These are phyloP conservation scores for Pythium angustatum DNA, from an alignment of 352 stramenopile species.

Conservation along the genomic window DNA sequence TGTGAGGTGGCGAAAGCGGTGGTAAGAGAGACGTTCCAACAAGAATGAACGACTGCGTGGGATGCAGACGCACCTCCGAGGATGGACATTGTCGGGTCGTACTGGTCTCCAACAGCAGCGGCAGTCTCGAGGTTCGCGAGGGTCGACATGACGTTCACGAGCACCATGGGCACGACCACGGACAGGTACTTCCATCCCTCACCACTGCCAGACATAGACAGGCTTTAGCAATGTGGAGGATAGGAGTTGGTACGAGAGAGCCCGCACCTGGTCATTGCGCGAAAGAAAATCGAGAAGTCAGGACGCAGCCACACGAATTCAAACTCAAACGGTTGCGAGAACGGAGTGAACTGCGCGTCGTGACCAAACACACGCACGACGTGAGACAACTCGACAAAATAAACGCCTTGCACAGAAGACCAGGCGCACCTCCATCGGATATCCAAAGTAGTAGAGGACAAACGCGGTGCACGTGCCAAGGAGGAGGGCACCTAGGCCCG, in stretches of 20 bases:
- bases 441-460: slow-evolving; percentile 30
- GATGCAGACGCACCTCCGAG: slow-evolving; percentile 29
- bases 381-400: too few relatives aligned
- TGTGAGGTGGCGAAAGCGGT: neutral
- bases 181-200: slow-evolving; percentile 44
- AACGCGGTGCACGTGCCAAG: slow-evolving; percentile 35
- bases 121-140: slow-evolving; percentile 45
- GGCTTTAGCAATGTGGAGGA: neutral
- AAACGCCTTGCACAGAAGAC: too few relatives aligned
- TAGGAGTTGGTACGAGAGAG: neutral
- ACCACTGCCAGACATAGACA: slow-evolving; percentile 20
- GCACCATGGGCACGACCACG: slow-evolving; percentile 44
- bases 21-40: neutral
- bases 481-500: slow-evolving; percentile 35
- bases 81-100: slow-evolving; percentile 35
- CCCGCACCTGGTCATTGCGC: slow-evolving; percentile 34
- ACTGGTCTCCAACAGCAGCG: slow-evolving; percentile 42
- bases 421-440: slow-evolving; percentile 27
- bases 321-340: slow-evolving; percentile 35
- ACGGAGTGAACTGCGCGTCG: slow-evolving; percentile 30
- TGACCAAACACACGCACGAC: too few relatives aligned
- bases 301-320: slow-evolving; percentile 25
- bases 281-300: slow-evolving; percentile 26
- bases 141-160: slow-evolving; percentile 49
- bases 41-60: too few relatives aligned